Base-by-base conservation (phyloP, 2,329 filamentous ascomycete species). In the Helotiales sp. region DNA sequence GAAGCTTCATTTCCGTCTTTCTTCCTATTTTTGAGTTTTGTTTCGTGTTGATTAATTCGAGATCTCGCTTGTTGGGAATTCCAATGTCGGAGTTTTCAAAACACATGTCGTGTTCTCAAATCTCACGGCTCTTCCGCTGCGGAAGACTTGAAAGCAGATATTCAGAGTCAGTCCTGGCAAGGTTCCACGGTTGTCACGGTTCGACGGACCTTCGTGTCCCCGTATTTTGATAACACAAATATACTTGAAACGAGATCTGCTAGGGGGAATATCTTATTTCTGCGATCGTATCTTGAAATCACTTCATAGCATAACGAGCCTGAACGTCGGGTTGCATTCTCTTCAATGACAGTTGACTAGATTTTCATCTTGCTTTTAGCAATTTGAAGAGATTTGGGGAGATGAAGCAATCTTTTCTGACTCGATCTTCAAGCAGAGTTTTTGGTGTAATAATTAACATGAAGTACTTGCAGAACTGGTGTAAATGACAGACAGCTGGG, bases 201-300 rank as follows among this genome's bases (percentile, higher is more conserved):
- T 60, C 22, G 2, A 45, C 34, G 20, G 30, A 60, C 57, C 15
- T 45, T 60, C 37, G 13, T 47, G 13, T 45, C n/a, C 24, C 37
- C 37, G 22, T 60, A 13, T 45, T 30, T 32, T 30, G 37, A 60
- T 30, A 22, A 28, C 20, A 20, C 54, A 40, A 55, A 57, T 57
- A 40, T 57, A 57, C 30, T n/a, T 49, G 59, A 50, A 61, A 37
- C 30, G 43, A 32, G 45, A 61, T 52, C 32, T 40, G 11, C 30
- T 7, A 43, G 15, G 37, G 45, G 2, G 17, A 47, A 47, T 28
- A 11, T 54, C 30, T 62, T 62, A 17, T 60, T 47, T 32, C 7
- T 43, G 43, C 43, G 17, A 57, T 24, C 32, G 20, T 28, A 22
- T 45, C 49, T 34, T 40, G 43, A 40, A n/a, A 11, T 28, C 32